Evolutionary conservation across 352 stramenopile species (phyloP).

Genomic region (Phytopythium sindhum): DNA sequence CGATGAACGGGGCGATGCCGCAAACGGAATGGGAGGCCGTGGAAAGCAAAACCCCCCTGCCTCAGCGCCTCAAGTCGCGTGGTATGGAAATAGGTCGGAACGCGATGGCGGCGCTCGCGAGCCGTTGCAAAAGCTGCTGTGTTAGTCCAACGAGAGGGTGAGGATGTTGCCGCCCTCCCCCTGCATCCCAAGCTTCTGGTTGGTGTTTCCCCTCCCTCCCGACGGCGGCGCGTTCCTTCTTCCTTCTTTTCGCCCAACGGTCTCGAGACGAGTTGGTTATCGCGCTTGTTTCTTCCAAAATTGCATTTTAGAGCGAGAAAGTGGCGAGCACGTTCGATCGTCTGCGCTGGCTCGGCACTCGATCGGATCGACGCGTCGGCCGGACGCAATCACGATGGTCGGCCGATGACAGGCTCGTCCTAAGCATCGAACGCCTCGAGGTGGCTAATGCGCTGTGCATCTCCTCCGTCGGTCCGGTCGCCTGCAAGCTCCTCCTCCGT

Average conservation of each 20-base stretch:
- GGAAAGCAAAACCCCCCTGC: background rate
- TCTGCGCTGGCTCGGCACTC: no score
- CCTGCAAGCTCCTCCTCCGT: background rate
- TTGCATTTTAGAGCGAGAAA: conserved; percentile 4
- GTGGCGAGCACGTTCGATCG: background rate
- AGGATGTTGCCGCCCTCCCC: no score
- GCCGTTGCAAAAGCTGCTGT: background rate
- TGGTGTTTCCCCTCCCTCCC: no score
- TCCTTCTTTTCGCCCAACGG: background rate
- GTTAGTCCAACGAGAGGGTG: no score
- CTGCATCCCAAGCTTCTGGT: no score
- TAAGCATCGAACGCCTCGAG: background rate
- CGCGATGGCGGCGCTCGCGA: background rate
- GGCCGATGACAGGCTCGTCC: background rate
- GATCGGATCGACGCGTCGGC: no score
- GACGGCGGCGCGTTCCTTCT: background rate
- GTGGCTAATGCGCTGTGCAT: background rate
- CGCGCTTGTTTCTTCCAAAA: background rate
- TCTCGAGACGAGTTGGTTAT: background rate
- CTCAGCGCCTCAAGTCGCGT: background rate
- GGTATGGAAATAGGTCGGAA: background rate
- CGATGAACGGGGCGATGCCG: background rate
- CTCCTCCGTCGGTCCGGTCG: background rate
- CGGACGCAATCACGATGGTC: no score
- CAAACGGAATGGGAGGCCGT: background rate